phyloP scores from a whole-genome alignment of 495 filamentous ascomycete genomes.

The Aspergillus cavernicola region DNA sequence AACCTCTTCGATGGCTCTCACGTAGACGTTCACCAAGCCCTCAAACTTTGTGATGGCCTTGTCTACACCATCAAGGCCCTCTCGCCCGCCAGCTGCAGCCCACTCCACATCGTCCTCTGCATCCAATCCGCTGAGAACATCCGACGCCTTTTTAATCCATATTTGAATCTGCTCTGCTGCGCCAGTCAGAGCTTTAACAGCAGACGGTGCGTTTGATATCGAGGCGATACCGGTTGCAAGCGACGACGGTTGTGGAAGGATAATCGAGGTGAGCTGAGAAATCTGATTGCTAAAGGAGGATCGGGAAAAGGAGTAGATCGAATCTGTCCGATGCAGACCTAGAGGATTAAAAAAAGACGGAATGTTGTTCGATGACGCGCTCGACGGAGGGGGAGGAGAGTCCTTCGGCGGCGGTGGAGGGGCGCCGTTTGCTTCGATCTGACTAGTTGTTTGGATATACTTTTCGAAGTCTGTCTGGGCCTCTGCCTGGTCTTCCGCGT shows the following conservation, averaged over 20 bases:
- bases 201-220: conserved; percentile 75
- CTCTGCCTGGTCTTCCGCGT: conserved; percentile 9
- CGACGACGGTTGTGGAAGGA: conserved; percentile 75
- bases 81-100: conserved; percentile 88
- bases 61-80: conserved; percentile 86
- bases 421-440: conserved; percentile 30
- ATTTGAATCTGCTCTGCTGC: conserved; percentile 86
- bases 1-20: conserved; percentile 83
- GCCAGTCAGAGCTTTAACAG: conserved; percentile 69
- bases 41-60: conserved; percentile 82
- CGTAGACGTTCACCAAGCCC: conserved; percentile 81
- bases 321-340: conserved; percentile 59
- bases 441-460: conserved; percentile 41
- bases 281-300: conserved; percentile 89
- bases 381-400: conserved; percentile 31
- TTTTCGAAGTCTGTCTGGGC: conserved; percentile 42
- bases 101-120: conserved; percentile 96
- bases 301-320: conserved; percentile 84
- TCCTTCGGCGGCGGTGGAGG: conserved; percentile 42
- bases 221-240: conserved; percentile 76
- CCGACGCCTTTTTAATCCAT: conserved; percentile 87
- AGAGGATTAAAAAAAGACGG: conserved; percentile 51
- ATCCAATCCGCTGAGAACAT: conserved; percentile 79
- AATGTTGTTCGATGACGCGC: conserved; percentile 40
- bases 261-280: conserved; percentile 77